Evolutionary conservation across 768 basidiomycete species (phyloP), one percentile per base, ranked within the genome.

Genomic region (Phaffia australis): DNA sequence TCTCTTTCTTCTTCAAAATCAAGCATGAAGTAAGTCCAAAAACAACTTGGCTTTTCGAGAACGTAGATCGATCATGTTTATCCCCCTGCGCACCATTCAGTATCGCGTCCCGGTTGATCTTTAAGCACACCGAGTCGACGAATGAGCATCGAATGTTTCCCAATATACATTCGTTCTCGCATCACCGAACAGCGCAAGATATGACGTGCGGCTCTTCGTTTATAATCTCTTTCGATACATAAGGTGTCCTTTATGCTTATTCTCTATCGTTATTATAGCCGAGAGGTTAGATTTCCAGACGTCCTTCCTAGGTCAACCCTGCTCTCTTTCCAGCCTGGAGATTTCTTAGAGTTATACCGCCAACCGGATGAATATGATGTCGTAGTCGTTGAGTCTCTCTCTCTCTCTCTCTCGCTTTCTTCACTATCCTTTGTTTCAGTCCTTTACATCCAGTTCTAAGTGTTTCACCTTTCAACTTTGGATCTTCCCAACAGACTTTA

Each of bases 131-230:
- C 6, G 74, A 77, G 6, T 83, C 84, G 0, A 56, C 73, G 1
- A 73, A 82, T 58, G 78, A 85, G 71, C 84, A 86, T 73, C 74
- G 71, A 11, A 64, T 87, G 7, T 80, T 81, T 52, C 86, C 86
- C 0, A 86, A 82, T 71, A 78, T 83, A 0, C 82, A 85, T 70
- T 84, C 83, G 82, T 86, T 85, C 74, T 86, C 85, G 21, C 85
- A 87, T 72, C 84, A 86, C 70, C 79, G 81, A 16, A 77, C 77
- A 29, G 78, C 77, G 18, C 77, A 78, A 18, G 73, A 79, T 15
- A 72, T 84, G 2, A 83, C 86, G 72, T 82, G 84, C 18, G 56
- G 25, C 56, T 18, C 32, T n/a, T 7, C 7, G 15, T 57, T 51
- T 27, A 21, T 51, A 25, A 49, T 55, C 51, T 46, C n/a, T 23